Percentiles rank a stretch among this genome's conserved stretches.
These are phyloP conservation scores for Naegleria lovaniensis DNA, from an alignment of 208 protist species.

Conservation along the genomic window DNA sequence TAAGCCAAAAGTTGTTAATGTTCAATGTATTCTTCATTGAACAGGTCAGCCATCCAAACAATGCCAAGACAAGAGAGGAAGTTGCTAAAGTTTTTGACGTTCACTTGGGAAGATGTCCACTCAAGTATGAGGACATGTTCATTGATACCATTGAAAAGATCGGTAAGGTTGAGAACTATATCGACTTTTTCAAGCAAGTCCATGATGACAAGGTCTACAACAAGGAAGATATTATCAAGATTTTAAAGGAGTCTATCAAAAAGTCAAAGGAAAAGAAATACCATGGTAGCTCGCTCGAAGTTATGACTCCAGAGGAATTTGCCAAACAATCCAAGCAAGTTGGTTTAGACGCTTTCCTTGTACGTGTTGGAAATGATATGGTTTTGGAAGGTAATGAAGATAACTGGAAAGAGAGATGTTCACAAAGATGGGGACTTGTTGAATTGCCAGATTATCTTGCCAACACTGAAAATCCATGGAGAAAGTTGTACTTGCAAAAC, in stretches of 20 bases:
- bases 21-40: background rate
- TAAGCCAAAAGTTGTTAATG: background rate
- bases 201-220: background rate
- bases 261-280: background rate
- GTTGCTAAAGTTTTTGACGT: background rate
- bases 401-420: background rate
- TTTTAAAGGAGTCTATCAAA: background rate
- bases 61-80: background rate
- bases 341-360: background rate
- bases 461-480: background rate
- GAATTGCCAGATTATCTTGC: background rate
- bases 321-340: background rate
- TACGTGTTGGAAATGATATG: background rate
- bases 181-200: background rate
- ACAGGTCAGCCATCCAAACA: background rate
- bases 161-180: background rate
- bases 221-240: background rate
- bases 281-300: background rate
- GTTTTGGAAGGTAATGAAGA: background rate
- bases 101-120: background rate
- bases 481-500: constrained; percentile 1
- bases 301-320: background rate
- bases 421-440: background rate
- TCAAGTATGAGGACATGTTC: background rate
- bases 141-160: background rate